Conservation (phyloP, 2,329 filamentous ascomycete species). For the Rhinocladiella mackenziei region DNA sequence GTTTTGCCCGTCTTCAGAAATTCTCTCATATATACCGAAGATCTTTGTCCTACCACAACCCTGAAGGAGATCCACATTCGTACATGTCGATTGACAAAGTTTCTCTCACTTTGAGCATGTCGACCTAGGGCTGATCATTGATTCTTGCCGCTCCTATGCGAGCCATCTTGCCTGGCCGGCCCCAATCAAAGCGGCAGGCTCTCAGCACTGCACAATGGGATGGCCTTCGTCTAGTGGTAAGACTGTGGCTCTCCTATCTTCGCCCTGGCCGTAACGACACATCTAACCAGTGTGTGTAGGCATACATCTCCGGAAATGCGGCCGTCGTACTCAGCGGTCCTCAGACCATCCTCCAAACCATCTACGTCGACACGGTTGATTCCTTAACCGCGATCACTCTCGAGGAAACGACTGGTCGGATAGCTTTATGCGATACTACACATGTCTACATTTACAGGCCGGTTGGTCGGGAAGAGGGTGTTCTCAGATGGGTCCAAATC, state of each 20-base stretch:
- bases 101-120: slow-evolving; percentile 3
- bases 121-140: slow-evolving; percentile 11
- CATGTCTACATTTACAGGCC: slow-evolving; percentile 75
- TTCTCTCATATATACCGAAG: too few species aligned
- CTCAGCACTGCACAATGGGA: slow-evolving; percentile 71
- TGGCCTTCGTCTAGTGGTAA: slow-evolving; percentile 66
- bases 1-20: too few species aligned
- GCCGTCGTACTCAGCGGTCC: slow-evolving; percentile 76
- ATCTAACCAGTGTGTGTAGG: too few species aligned
- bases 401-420: slow-evolving; percentile 78
- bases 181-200: slow-evolving; percentile 72
- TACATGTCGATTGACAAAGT: neutral
- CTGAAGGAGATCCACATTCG: neutral
- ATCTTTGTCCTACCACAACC: neutral
- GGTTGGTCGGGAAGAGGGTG: slow-evolving; percentile 64
- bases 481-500: slow-evolving; percentile 47
- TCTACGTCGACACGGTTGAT: slow-evolving; percentile 72
- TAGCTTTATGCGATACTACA: slow-evolving; percentile 67
- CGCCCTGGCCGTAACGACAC: slow-evolving; percentile 3
- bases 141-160: slow-evolving; percentile 58
- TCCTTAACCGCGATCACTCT: slow-evolving; percentile 73
- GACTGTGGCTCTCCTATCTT: slow-evolving; percentile 30
- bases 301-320: slow-evolving; percentile 85
- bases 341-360: slow-evolving; percentile 75
- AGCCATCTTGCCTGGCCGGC: slow-evolving; percentile 73